Evolutionary conservation across 1,284 basidiomycete species (phyloP).

Genomic region (Heterobasidion occidentale): DNA sequence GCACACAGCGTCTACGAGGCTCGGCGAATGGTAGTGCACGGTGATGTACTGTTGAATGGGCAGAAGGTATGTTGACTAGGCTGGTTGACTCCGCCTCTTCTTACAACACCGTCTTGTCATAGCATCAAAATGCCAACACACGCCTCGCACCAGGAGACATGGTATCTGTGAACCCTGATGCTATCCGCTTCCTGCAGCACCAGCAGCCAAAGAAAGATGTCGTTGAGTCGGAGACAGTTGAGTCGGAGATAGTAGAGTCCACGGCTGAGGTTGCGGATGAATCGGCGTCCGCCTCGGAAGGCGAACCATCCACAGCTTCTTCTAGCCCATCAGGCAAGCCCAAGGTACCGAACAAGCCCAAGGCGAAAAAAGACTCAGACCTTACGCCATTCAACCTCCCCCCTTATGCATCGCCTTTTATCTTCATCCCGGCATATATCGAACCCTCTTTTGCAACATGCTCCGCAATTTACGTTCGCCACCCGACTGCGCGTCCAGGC

Average conservation of each 20-base stretch:
- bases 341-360: neutral
- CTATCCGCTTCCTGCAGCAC: slow-evolving; percentile 70
- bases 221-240: neutral
- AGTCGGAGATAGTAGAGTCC: too few relatives aligned
- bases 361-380: slow-evolving; percentile 5
- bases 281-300: neutral
- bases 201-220: slow-evolving; percentile 9
- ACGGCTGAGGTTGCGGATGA: neutral
- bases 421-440: slow-evolving; percentile 95
- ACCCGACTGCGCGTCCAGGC: slow-evolving; percentile 88
- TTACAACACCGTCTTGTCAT: neutral
- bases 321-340: neutral
- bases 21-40: slow-evolving; percentile 79
- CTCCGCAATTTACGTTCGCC: slow-evolving; percentile 89
- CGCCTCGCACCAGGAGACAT: slow-evolving; percentile 92
- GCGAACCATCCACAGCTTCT: neutral
- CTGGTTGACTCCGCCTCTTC: neutral
- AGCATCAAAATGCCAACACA: slow-evolving; percentile 86
- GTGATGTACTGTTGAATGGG: slow-evolving; percentile 87
- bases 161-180: slow-evolving; percentile 79
- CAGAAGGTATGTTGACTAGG: slow-evolving; percentile 55
- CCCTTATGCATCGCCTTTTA: slow-evolving; percentile 80
- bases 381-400: slow-evolving; percentile 85
- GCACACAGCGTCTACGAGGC: slow-evolving; percentile 89
- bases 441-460: slow-evolving; percentile 90